Conservation (phyloP, 208 protist genomes). For the Angomonas deanei region DNA sequence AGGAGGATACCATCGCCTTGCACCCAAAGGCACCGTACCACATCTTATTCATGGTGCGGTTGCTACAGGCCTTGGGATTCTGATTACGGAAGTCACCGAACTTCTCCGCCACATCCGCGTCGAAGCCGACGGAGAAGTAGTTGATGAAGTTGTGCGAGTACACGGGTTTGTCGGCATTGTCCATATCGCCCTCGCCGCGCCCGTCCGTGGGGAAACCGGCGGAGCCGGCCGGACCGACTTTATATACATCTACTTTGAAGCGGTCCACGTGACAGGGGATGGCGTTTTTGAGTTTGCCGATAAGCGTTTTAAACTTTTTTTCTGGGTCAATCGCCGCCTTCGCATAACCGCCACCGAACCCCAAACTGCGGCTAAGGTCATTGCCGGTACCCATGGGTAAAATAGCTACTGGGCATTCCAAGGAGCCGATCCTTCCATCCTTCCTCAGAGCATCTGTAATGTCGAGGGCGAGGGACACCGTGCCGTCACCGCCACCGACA, state of each 20-base stretch:
- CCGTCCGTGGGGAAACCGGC: background rate
- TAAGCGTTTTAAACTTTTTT: conserved; percentile 23
- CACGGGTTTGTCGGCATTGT: background rate
- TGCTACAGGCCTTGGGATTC: conserved; percentile 27
- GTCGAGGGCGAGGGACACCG: conserved; percentile 44
- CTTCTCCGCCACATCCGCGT: conserved; percentile 34
- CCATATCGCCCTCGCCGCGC: background rate
- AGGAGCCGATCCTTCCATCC: conserved; percentile 15
- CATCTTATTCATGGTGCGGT: conserved; percentile 44
- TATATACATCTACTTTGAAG: conserved; percentile 20
- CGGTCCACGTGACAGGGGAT: conserved; percentile 28
- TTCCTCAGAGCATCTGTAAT: conserved; percentile 37
- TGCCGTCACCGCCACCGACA: conserved; percentile 60
- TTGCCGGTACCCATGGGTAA: conserved; percentile 69
- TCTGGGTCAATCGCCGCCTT: conserved; percentile 29
- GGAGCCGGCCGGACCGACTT: background rate
- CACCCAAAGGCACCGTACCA: conserved; percentile 57
- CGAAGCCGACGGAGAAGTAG: conserved; percentile 70
- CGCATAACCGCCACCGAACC: conserved; percentile 56
- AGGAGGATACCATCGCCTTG: conserved; percentile 26
- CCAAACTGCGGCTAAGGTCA: conserved; percentile 55
- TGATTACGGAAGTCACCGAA: conserved; percentile 48
- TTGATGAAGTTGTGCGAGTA: conserved; percentile 38
- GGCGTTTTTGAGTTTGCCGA: conserved; percentile 13
- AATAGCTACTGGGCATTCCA: conserved; percentile 24